Evolutionary conservation across 345 rosid species (phyloP), one percentile per base, ranked within the genome.

Genomic region (Eucalyptus fibrosa): DNA sequence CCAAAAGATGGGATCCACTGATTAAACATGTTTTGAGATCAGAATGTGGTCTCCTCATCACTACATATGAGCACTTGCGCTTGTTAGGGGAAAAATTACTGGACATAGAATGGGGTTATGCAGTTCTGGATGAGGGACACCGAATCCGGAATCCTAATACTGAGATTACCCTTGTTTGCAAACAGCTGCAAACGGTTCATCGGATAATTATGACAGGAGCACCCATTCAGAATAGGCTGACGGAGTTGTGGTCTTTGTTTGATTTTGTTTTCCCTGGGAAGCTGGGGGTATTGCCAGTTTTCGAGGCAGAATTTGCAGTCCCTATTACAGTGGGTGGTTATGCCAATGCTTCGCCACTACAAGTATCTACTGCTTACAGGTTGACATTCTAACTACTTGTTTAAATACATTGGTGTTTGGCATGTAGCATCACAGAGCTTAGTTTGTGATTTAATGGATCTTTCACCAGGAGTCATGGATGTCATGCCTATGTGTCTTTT

Each of bases 261-360:
- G 99, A 97, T 95, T 98, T 98, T 92, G 99, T 98, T 89, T 98
- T 98, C 93, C 99, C 99, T 45, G 99, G 99, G 65, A 98, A 98
- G 91, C 90, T 97, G 90, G 99, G 99, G 47, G 99, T 98, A 69
- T 91, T 98, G 91, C 99, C 98, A 55, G 99, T 98, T 12, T 98
- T 98, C 89, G 99, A 98, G 94, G 99, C 98, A 88, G 99, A 98
- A 93, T 98, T 98, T 92, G 93, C 99, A 34, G 98, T 94, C 89
- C 99, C 99, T 86, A 97, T 97, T 89, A 93, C 99, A 85, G 98
- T 98, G 82, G 99, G 99, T 89, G 99, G 99, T 91, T 98, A 97
- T 92, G 97, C 99, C 85, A 98, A 98, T 92, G 99, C 99, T 89
- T 96, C 99, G 47, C 98, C 99, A 42, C 93, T 98, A 65, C 99